Conservation (phyloP, 2,329 filamentous ascomycete genomes). For the Trichoderma oligosporum region DNA sequence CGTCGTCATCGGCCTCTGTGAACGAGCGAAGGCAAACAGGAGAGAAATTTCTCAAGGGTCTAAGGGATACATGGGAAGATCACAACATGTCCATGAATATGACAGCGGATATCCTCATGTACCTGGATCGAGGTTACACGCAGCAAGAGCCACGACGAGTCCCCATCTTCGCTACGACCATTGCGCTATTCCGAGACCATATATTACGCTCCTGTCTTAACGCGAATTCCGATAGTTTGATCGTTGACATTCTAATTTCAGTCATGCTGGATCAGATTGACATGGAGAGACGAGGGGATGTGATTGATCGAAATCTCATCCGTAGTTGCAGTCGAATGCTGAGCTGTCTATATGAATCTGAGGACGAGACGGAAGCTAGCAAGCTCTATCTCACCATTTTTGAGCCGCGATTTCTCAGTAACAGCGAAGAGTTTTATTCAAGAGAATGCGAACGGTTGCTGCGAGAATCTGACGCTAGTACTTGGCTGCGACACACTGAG, state of each 20-base stretch:
- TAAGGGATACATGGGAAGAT: conserved; percentile 79
- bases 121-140: conserved; percentile 84
- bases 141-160: conserved; percentile 62
- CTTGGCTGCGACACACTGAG: conserved; percentile 74
- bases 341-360: conserved; percentile 78
- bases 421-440: conserved; percentile 70
- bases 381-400: conserved; percentile 83
- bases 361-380: conserved; percentile 70
- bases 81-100: conserved; percentile 94
- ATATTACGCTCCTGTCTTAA: conserved; percentile 64
- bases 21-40: conserved; percentile 77
- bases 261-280: conserved; percentile 87
- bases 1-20: conserved; percentile 56
- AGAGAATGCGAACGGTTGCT: conserved; percentile 71
- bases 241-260: conserved; percentile 72
- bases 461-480: conserved; percentile 71
- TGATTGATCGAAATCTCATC: conserved; percentile 78
- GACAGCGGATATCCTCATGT: conserved; percentile 95
- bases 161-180: conserved; percentile 78
- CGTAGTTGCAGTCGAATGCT: conserved; percentile 86
- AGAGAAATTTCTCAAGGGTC: conserved; percentile 72
- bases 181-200: conserved; percentile 83
- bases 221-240: conserved; percentile 43
- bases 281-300: conserved; percentile 86
- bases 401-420: conserved; percentile 70